Evolutionary conservation across 2,329 filamentous ascomycete species (phyloP).

Genomic region (Fusarium penzigii): DNA sequence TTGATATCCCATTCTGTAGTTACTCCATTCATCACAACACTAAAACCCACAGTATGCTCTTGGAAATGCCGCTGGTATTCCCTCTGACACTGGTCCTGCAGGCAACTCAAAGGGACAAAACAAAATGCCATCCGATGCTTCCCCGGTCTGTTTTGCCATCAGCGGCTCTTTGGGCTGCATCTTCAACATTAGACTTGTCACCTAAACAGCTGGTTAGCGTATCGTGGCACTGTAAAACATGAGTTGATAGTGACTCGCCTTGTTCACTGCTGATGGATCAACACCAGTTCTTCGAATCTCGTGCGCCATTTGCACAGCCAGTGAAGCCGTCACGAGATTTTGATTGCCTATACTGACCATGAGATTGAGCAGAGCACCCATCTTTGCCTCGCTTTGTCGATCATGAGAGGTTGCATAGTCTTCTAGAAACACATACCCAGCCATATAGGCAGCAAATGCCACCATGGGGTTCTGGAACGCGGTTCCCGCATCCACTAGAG

Average conservation of each 20-base stretch:
- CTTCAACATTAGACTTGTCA: conserved; percentile 14
- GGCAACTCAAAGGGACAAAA: conserved; percentile 25
- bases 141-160: conserved; percentile 14
- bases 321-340: conserved; percentile 68
- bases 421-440: conserved; percentile 70
- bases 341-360: conserved; percentile 65
- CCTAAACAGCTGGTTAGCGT: conserved; percentile 5
- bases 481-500: conserved; percentile 44
- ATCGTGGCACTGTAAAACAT: not conserved
- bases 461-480: conserved; percentile 68
- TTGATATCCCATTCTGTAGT: too few relatives aligned
- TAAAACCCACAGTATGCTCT: not conserved
- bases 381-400: conserved; percentile 46
- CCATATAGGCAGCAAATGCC: conserved; percentile 71
- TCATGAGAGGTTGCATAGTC: conserved; percentile 67
- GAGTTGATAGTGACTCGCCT: conserved; percentile 8
- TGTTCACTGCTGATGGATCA: conserved; percentile 25
- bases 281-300: conserved; percentile 52
- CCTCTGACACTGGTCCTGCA: conserved; percentile 6
- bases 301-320: conserved; percentile 68
- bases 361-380: conserved; percentile 67
- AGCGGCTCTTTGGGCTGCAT: conserved; percentile 16
- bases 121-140: conserved; percentile 15
- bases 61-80: conserved; percentile 15
- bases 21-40: too few relatives aligned